These are phyloP conservation scores for Herpetomonas tarakana DNA, from an alignment of 208 protist genomes.

Conservation along the genomic window DNA sequence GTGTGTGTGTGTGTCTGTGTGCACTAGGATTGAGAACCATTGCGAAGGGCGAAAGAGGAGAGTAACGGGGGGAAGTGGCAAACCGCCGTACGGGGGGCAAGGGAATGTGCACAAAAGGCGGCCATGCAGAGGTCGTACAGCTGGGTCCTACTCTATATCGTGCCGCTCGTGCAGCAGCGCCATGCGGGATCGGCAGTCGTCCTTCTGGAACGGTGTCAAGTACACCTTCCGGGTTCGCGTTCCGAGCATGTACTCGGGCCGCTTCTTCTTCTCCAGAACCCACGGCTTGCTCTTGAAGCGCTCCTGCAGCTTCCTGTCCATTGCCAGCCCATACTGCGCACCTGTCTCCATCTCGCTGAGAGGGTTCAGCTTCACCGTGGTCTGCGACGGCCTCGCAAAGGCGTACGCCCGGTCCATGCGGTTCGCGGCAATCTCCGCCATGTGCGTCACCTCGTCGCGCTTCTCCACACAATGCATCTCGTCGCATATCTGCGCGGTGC, in stretches of 20 bases:
- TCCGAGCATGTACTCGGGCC: constrained; percentile 38
- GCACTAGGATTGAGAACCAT: too few species aligned
- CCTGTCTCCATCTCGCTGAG: constrained; percentile 37
- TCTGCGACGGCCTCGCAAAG: constrained; percentile 59
- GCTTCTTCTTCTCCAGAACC: constrained; percentile 33
- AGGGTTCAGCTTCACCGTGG: constrained; percentile 26
- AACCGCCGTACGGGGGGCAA: neutral
- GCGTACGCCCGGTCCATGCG: constrained; percentile 76
- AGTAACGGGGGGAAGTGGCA: neutral
- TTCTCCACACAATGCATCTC: constrained; percentile 85
- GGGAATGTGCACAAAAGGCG: too few species aligned
- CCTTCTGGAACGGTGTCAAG: constrained; percentile 31
- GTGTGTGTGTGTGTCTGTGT: neutral
- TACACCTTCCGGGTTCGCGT: constrained; percentile 50
- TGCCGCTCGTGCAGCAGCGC: constrained; percentile 25
- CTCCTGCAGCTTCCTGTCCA: constrained; percentile 38
- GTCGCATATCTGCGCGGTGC: constrained; percentile 82
- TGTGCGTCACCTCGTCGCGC: constrained; percentile 78
- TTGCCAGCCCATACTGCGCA: constrained; percentile 17
- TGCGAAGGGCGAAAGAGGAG: too few species aligned
- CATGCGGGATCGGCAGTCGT: constrained; percentile 23
- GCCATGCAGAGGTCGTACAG: too few species aligned
- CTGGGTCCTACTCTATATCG: constrained; percentile 36
- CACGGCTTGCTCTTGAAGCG: constrained; percentile 51
- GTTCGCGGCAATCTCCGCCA: constrained; percentile 61